Base-by-base conservation (phyloP, 306 rosid species). In the Quercus mongolica region DNA sequence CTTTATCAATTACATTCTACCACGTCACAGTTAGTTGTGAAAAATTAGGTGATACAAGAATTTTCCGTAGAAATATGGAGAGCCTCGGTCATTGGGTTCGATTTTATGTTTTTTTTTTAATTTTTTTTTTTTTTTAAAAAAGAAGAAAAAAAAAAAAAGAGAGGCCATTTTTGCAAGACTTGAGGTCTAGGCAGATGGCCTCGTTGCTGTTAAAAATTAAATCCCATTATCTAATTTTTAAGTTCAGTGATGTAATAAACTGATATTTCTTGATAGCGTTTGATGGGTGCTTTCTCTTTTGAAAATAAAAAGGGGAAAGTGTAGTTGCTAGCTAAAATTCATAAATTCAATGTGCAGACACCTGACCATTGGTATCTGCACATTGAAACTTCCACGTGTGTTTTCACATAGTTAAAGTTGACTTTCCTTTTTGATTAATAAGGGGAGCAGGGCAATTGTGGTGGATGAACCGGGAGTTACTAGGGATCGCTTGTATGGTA, bases 371-470 rank as follows among this genome's bases (percentile, higher is more conserved):
- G 33, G 1, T 30, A 30, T 30, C 33, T 30, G 33, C 33, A 30
- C 33, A 4, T 30, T 26, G 28, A 8, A 7, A 38, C 46, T 38
- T 38, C 46, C 46, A 38, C 0, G 46, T 95, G 30, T 52, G 68
- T 30, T 79, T 41, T 74, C 51, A 35, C 25, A 13, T 52, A 26
- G 35, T 35, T 15, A 44, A 75, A 30, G 58, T 78, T 19, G 18
- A 63, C 8, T 65, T 79, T 15, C 19, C 2, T 4, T 7, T 35
- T 41, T 33, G 4, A 65, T 30, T 65, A 11, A 31, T 85, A 54
- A 95, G 99, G 97, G 96, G 71, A 92, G 91, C 90, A 87, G 81
- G 86, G 99, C 96, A 65, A 92, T 95, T 33, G 99, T 95, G 74
- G 98, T 92, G 80, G 99, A 95, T 85, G 97, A 95, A 75, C 99